Percentiles rank a stretch among this genome's conserved stretches.
phyloP scores from a whole-genome alignment of 2,329 filamentous ascomycete genomes.

The Sporothrix variecibatus region DNA sequence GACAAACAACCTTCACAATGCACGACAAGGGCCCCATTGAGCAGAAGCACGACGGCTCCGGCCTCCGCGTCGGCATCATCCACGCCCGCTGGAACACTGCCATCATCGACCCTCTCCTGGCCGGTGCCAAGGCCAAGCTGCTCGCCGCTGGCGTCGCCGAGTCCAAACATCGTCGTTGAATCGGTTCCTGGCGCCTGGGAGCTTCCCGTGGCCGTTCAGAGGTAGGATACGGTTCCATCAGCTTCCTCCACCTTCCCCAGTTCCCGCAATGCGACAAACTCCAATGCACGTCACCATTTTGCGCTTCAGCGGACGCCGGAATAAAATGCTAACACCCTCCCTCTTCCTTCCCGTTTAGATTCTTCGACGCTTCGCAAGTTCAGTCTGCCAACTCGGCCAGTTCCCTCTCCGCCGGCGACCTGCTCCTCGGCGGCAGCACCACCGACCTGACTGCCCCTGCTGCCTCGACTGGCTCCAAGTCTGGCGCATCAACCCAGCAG shows the following conservation, averaged over 20 bases:
- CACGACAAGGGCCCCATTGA: constrained; percentile 59
- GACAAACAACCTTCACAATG: constrained; percentile 36
- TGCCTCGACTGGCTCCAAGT: constrained; percentile 42
- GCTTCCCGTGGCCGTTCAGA: constrained; percentile 84
- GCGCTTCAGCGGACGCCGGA: background rate
- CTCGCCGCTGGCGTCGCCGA: constrained; percentile 77
- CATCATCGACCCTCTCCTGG: constrained; percentile 83
- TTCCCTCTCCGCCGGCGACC: constrained; percentile 68
- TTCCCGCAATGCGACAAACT: background rate
- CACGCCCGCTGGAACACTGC: constrained; percentile 93
- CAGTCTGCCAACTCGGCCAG: constrained; percentile 68
- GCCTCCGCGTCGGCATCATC: constrained; percentile 87
- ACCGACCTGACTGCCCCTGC: constrained; percentile 72
- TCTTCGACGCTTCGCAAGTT: constrained; percentile 83
- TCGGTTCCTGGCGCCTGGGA: constrained; percentile 94
- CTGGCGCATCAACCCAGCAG: constrained; percentile 53
- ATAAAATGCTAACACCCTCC: constrained; percentile 1
- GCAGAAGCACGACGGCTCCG: constrained; percentile 65
- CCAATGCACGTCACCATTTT: background rate
- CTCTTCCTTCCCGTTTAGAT: constrained; percentile 47
- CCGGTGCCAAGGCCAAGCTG: constrained; percentile 77
- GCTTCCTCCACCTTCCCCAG: constrained; percentile 15
- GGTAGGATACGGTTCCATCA: constrained; percentile 52
- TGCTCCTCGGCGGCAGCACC: constrained; percentile 67
- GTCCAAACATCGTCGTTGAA: constrained; percentile 86